Conservation (phyloP, 2,329 filamentous ascomycete species). For the Rutstroemia sp. region DNA sequence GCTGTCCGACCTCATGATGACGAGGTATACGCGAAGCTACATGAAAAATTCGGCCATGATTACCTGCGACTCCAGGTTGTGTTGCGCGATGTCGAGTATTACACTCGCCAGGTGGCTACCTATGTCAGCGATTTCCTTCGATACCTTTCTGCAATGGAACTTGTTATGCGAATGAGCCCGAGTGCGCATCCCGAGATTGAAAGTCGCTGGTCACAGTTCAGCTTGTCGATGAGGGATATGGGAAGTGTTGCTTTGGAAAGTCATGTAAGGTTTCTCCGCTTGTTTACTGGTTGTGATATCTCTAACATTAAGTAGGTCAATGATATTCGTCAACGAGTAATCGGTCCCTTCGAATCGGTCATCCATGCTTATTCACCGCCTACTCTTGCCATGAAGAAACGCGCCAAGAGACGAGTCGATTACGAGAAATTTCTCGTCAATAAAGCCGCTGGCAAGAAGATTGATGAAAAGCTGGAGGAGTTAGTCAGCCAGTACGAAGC, state of each 20-base stretch:
- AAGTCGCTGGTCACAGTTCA: slow-evolving; percentile 90
- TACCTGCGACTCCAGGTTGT: slow-evolving; percentile 90
- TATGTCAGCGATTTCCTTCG: slow-evolving; percentile 76
- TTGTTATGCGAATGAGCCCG: slow-evolving; percentile 70
- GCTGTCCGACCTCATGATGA: slow-evolving; percentile 68
- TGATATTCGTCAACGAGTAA: slow-evolving; percentile 72
- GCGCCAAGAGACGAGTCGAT: slow-evolving; percentile 84
- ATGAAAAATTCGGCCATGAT: slow-evolving; percentile 85
- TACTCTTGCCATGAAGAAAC: slow-evolving; percentile 85
- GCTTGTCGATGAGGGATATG: slow-evolving; percentile 78
- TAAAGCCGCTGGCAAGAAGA: slow-evolving; percentile 72
- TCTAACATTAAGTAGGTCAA: slow-evolving; percentile 36
- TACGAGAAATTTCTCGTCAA: slow-evolving; percentile 76
- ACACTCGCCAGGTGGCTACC: slow-evolving; percentile 72
- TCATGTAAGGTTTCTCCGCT: slow-evolving; percentile 51
- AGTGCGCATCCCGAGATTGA: slow-evolving; percentile 77
- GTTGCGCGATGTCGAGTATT: slow-evolving; percentile 79
- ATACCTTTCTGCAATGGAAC: slow-evolving; percentile 74
- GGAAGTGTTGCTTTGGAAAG: slow-evolving; percentile 76
- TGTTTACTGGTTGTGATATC: not conserved
- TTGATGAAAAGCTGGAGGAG: slow-evolving; percentile 78
- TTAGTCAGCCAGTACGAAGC: slow-evolving; percentile 77
- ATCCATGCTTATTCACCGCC: slow-evolving; percentile 78
- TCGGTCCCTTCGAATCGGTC: slow-evolving; percentile 73
- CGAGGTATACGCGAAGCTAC: slow-evolving; percentile 68